Evolutionary conservation across 176 grass and related monocot genomes (phyloP), one percentile per base, ranked within the genome.

Genomic region (Raddia distichophylla): DNA sequence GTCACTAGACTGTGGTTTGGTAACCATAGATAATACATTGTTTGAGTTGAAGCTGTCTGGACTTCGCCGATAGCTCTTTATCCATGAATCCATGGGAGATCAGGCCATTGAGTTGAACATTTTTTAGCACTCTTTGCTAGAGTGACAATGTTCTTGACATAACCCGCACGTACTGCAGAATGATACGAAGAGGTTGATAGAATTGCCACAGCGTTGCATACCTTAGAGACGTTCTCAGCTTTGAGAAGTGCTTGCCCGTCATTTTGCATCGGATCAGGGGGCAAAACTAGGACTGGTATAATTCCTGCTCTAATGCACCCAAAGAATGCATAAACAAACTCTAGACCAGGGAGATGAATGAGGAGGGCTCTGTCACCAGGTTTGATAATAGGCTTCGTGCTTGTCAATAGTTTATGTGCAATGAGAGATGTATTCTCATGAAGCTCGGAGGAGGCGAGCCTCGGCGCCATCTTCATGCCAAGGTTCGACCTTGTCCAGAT

Each of bases 121-220:
- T 87, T 87, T 48, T 62, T 42, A 67, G 71, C 69, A 59, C 17
- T 90, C 47, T 77, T 83, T 83, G 79, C 70, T 74, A 86, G 60
- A 22, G 82, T 83, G 33, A 93, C 80, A 73, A 90, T 62, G 81
- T 77, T 83, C 78, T 88, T 93, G 62, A 93, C 40, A 77, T 90
- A 93, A 54, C 91, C 91, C 75, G 85, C 85, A 46, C 91, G 88
- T 65, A 93, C 82, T 40, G 88, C 91, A 80, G 75, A 70, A 86
- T 93, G 91, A 62, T 93, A 93, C 7, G 88, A 90, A 88, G 82
- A 90, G n/a, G 91, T 90, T 18, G 88, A 93, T 68, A 93, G 75
- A 93, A 93, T 83, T 76, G 91, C 88, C 17, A 87, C 74, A 51
- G 88, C 74, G 32, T 72, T 76, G 75, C 91, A 86, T 33, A 73